Conservation (phyloP, 1,139 yeast genomes). For the Debaryomyces fabryi region DNA sequence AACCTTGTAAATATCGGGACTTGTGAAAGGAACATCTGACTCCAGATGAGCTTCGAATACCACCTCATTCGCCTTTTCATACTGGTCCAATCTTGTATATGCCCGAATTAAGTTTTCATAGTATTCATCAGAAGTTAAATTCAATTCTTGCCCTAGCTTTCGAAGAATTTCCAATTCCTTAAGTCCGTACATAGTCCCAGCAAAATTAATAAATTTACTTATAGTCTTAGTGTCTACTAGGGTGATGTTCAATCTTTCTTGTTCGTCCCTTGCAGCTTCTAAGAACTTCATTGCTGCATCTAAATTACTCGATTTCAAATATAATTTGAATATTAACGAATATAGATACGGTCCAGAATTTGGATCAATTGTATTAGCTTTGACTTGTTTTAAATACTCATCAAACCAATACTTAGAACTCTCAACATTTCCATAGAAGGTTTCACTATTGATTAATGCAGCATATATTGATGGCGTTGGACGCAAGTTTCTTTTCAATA, state of each 20-base stretch:
- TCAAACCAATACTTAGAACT: conserved; percentile 36
- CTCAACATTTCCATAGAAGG: conserved; percentile 46
- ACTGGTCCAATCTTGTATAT: conserved; percentile 35
- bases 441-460: conserved; percentile 51
- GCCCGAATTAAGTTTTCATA: conserved; percentile 27
- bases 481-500: conserved; percentile 45
- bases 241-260: conserved; percentile 15
- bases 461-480: conserved; percentile 53
- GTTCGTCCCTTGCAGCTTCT: conserved; percentile 30
- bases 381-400: conserved; percentile 19
- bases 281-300: conserved; percentile 45
- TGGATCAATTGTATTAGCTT: conserved; percentile 22
- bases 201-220: conserved; percentile 21
- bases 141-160: conserved; percentile 21
- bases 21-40: conserved; percentile 33
- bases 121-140: conserved; percentile 19
- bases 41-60: conserved; percentile 32
- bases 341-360: conserved; percentile 41
- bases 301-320: conserved; percentile 40
- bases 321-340: conserved; percentile 41
- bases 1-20: conserved; percentile 28
- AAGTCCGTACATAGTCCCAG: conserved; percentile 27
- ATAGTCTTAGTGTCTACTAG: conserved; percentile 24
- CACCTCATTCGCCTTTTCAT: conserved; percentile 34
- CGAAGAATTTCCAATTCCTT: conserved; percentile 26